Evolutionary conservation across 805 yeast species (phyloP), one percentile per base, ranked within the genome.

Genomic region (Starmerella riodocensis): DNA sequence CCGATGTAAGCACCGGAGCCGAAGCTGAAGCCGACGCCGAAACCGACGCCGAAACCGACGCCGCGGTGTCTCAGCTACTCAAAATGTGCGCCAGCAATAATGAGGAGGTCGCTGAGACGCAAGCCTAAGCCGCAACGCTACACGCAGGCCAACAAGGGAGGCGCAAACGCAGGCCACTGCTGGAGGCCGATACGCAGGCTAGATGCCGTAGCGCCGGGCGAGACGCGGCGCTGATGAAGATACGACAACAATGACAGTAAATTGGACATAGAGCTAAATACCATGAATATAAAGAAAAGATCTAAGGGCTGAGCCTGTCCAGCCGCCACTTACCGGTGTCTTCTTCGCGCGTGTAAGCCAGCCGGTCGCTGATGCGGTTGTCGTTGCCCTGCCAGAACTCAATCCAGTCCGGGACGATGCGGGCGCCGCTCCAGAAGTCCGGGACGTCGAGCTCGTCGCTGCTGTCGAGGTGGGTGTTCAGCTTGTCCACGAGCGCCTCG

Each of bases 361-460:
- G 66, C 51, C 98, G 72, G 58, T 88, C 98, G 58, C 91, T 97
- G 37, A 88, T 64, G 57, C 97, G 71, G 54, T 83, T 78, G 44
- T 70, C 68, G 48, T 97, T 74, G 12, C 97, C 98, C 63, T 91
- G 97, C 95, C 96, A 88, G 56, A 88, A 91, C 62, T 88, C 98
- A 46, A 86, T 70, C 57, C 83, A 94, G 35, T 82, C 61, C 2
- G 98, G 98, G 26, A 79, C 75, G 12, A 88, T 67, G 53, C 93
- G 69, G 32, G 88, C 58, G 0, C 97, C 98, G 40, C 96, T 96
- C 98, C 98, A 88, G 55, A 64, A 77, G 19, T 79, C 83, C 7
- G 98, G 98, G 47, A 93, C 78, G 21, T 93, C 88, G 32, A 88
- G 73, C 19, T 70, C 77, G 29, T 73, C 71, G 45, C 81, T 83